Base-by-base conservation (phyloP, 495 filamentous ascomycete genomes). In the Neurospora sp. region DNA sequence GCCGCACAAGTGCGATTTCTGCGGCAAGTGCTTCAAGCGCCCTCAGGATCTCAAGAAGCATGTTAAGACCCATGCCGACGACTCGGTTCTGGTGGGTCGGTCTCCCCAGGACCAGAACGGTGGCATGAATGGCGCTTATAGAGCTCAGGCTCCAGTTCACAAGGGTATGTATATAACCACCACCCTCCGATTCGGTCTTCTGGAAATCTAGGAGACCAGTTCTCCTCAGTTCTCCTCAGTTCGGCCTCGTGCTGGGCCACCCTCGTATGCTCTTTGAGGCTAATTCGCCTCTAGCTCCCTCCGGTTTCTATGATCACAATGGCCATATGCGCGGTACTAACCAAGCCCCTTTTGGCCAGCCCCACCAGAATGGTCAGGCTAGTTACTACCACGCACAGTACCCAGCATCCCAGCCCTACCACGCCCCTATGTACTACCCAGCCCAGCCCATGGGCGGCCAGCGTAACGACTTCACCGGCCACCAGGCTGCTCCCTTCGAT, bases 11-110 rank as follows among this genome's bases (percentile, higher is more conserved):
- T 99, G 96, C 79, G 94, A 97, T 78, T 97, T 97, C 82, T 99
- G 96, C 80, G 93, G 93, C 77, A 99, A 99, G 86, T 93, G 94
- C 9, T 99, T 99, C 88, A 99, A 99, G 88, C 93, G 96, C 19
- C 96, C 96, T 36, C 96, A 99, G 83, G 96, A 99, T 85, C 81
- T 99, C 74, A 98, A 98, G 89, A 99, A 99, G 85, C 96, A 99
- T 82, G 94, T 98, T 81, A 98, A 98, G 89, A 99, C 96, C n/a
- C 96, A 99, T 82, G 96, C 96, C 73, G 96, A 99, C 80, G 96
- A 99, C 83, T 96, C 94, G 54, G 93, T 97, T 70, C 86, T 97
- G 72, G 77, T 79, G n/a, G 87, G 93, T 74, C 89, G 92, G 70
- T 92, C 91, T 28, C 92, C 80, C 24, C 80, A 92, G 36, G 90